A percentile compares a stretch with the other conserved stretches of the same genome.
Evolutionary conservation across 2,329 filamentous ascomycete species (phyloP).

Genomic region (Rutstroemia sydowiana): DNA sequence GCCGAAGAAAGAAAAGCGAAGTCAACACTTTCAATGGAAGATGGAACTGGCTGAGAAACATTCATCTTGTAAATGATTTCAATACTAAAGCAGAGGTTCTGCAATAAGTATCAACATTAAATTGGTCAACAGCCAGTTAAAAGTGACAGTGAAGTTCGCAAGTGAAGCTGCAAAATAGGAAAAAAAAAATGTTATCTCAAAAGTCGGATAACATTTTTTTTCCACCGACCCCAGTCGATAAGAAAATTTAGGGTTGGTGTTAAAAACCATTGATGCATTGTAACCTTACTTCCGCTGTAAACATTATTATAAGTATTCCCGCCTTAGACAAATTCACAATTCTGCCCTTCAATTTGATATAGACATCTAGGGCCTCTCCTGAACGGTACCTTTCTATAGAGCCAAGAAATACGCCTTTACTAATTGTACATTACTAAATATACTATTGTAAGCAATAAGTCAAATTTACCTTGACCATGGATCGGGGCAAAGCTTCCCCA

Average conservation of each 20-base stretch:
- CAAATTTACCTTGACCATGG: conserved; percentile 34
- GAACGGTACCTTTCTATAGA: too few species aligned
- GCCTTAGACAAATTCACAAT: neutral
- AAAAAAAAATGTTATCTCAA: too few species aligned
- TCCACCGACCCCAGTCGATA: conserved; percentile 6
- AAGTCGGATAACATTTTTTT: conserved; percentile 8
- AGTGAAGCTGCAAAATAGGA: conserved; percentile 5
- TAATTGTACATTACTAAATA: too few species aligned
- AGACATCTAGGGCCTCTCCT: too few species aligned
- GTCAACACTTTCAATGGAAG: conserved; percentile 77
- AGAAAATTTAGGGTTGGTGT: neutral
- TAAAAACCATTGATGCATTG: neutral
- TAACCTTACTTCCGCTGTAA: neutral
- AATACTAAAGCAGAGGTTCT: conserved; percentile 10
- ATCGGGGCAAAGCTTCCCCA: conserved; percentile 41
- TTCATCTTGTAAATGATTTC: conserved; percentile 46
- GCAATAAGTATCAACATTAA: conserved; percentile 7
- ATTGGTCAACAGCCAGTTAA: neutral
- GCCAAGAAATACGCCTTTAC: too few species aligned
- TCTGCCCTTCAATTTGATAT: neutral
- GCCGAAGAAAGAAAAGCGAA: conserved; percentile 77
- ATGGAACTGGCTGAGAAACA: conserved; percentile 73
- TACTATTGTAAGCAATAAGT: too few species aligned
- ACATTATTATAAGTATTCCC: neutral
- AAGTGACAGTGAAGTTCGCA: neutral